Evolutionary conservation across 768 basidiomycete species (phyloP).

Genomic region (Baorangia bicolor): DNA sequence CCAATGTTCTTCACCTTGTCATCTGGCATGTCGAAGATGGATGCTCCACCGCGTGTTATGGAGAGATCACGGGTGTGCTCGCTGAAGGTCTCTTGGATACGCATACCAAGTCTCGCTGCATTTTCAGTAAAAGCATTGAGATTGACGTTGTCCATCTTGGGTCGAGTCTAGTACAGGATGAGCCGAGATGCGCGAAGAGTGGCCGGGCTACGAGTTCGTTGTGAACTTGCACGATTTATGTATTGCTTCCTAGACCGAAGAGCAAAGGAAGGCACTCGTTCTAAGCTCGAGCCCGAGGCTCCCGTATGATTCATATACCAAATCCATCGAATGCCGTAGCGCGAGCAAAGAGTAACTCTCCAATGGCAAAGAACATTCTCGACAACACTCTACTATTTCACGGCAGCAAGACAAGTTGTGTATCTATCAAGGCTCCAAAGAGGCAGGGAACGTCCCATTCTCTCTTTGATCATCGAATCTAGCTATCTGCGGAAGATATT

Average conservation of each 20-base stretch:
- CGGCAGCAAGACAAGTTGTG: neutral
- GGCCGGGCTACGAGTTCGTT: neutral
- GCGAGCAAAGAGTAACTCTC: neutral
- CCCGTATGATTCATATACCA: neutral
- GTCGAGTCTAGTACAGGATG: neutral
- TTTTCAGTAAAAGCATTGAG: conserved; percentile 63
- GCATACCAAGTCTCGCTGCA: conserved; percentile 78
- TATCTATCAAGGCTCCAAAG: conserved; percentile 67
- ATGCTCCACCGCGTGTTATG: conserved; percentile 52
- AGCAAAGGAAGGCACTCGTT: neutral
- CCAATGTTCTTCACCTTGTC: conserved; percentile 83
- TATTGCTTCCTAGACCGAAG: neutral
- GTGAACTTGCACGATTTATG: conserved; percentile 6
- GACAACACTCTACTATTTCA: conserved; percentile 15
- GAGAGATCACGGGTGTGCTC: conserved; percentile 76
- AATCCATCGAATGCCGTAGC: neutral
- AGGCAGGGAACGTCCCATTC: conserved; percentile 87
- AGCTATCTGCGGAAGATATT: conserved; percentile 50
- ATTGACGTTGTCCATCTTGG: conserved; percentile 34
- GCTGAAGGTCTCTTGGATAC: conserved; percentile 79
- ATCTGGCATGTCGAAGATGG: conserved; percentile 67
- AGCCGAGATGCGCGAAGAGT: neutral
- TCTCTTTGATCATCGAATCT: conserved; percentile 97
- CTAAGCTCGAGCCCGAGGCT: too few relatives aligned
- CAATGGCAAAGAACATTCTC: neutral